These are phyloP conservation scores for Mortierella sp. DNA, from an alignment of 371 early-diverging fungal genomes.

Conservation along the genomic window DNA sequence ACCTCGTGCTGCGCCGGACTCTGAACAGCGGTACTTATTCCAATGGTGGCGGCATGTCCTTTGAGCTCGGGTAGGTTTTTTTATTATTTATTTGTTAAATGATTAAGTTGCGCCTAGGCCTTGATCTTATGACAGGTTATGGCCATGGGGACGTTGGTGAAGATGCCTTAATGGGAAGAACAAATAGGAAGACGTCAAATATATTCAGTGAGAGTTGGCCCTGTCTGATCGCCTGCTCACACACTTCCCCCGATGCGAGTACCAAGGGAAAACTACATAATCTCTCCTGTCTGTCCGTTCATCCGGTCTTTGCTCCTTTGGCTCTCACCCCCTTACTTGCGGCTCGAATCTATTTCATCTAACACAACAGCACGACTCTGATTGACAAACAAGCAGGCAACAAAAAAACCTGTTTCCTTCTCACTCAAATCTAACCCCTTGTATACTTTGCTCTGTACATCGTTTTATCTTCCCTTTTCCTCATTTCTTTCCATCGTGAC, in stretches of 20 bases:
- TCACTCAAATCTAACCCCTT: neutral
- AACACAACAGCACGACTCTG: neutral
- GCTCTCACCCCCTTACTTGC: neutral
- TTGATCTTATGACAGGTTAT: neutral
- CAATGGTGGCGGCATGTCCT: neutral
- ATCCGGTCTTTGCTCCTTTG: neutral
- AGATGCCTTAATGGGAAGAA: neutral
- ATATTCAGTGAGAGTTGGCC: neutral
- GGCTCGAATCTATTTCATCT: neutral
- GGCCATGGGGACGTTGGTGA: neutral
- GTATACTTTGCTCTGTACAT: neutral
- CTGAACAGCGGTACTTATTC: neutral
- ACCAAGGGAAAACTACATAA: neutral
- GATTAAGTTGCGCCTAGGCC: neutral
- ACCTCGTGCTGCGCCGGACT: constrained; percentile 19
- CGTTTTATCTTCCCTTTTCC: neutral
- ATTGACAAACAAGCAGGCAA: neutral
- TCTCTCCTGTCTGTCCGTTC: neutral
- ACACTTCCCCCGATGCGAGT: neutral
- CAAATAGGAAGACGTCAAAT: neutral
- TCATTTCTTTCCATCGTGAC: neutral
- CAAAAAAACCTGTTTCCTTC: neutral
- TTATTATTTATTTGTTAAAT: no score
- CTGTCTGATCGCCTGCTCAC: neutral
- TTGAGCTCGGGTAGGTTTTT: constrained; percentile 24